Evolutionary conservation across 768 basidiomycete genomes (phyloP), one percentile per base, ranked within the genome.

Genomic region (Pisolithus albus): DNA sequence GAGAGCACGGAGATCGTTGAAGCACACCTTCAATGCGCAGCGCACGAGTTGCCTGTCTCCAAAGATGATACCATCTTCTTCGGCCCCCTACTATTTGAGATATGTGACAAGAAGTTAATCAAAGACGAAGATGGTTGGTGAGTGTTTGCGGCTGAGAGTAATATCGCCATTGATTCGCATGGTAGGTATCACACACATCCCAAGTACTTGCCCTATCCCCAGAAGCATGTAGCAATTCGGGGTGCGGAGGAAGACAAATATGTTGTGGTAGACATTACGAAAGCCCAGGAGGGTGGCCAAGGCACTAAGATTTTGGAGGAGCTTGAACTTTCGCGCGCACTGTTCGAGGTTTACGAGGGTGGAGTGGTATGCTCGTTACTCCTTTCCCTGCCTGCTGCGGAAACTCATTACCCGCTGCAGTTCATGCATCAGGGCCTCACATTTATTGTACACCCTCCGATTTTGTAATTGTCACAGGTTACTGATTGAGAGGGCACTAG

Each of bases 321-420:
- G 62, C 72, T 91, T 21, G 92, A 94, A 66, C 66, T 84, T 39
- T 90, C 87, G 19, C 73, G 92, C 28, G 89, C 90, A 0, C 69
- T 92, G 50, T 95, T 93, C 57, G 92, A 94, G 65, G 70, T 88
- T 8, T 95, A 93, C 59, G 91, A 93, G 68, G 92, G 92, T 11
- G 91, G 83, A 4, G 82, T 94, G 55, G 88, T 88, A 65, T 18
- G 56, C 74, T 72, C 30, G 40, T 50, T 59, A 36, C 9, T 51
- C 37, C 40, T 46, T 18, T 26, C 40, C 19, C 23, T 16, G 9
- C 28, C 21, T n/a, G 13, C 28, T 28, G 16, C 38, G 15, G 5
- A 42, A 16, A 38, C 56, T 57, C 18, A 65, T 32, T 7, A 21
- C 10, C 16, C 32, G 28, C 13, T 26, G 26, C 47, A 91, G 86